These are phyloP conservation scores for Aureobasidium sp. DNA, from an alignment of 2,329 filamentous ascomycete species.

Conservation along the genomic window DNA sequence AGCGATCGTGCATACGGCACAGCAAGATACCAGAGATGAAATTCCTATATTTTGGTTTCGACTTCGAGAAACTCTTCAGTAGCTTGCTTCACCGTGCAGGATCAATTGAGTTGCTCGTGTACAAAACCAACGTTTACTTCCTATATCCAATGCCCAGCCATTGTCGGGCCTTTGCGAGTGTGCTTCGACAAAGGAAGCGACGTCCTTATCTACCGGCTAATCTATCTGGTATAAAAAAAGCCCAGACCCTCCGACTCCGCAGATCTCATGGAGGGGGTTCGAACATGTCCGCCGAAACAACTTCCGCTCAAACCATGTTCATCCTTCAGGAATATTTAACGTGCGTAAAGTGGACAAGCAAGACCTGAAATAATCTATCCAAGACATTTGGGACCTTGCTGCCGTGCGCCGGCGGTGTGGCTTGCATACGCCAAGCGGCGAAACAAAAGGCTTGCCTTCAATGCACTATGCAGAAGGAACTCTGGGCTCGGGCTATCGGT, in stretches of 20 bases:
- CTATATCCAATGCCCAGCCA: background rate
- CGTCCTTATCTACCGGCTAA: slow-evolving; percentile 5
- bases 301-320: background rate
- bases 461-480: background rate
- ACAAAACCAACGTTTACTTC: background rate
- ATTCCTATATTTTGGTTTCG: background rate
- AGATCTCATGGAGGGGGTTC: slow-evolving; percentile 1
- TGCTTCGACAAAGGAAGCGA: background rate
- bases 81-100: background rate
- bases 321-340: background rate
- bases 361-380: slow-evolving; percentile 2
- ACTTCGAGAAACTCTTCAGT: background rate
- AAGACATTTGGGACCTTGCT: background rate
- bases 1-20: background rate
- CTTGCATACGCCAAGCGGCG: background rate
- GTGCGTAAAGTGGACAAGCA: background rate
- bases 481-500: background rate
- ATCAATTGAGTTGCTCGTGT: background rate
- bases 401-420: background rate
- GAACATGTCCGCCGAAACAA: background rate
- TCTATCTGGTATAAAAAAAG: background rate
- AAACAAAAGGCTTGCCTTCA: background rate
- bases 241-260: background rate
- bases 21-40: background rate
- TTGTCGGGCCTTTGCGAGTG: background rate